A percentile compares a stretch with the other conserved stretches of the same genome.
Evolutionary conservation across 176 grass and related monocot genomes (phyloP).

Genomic region (Ampelocalamus luodianensis): DNA sequence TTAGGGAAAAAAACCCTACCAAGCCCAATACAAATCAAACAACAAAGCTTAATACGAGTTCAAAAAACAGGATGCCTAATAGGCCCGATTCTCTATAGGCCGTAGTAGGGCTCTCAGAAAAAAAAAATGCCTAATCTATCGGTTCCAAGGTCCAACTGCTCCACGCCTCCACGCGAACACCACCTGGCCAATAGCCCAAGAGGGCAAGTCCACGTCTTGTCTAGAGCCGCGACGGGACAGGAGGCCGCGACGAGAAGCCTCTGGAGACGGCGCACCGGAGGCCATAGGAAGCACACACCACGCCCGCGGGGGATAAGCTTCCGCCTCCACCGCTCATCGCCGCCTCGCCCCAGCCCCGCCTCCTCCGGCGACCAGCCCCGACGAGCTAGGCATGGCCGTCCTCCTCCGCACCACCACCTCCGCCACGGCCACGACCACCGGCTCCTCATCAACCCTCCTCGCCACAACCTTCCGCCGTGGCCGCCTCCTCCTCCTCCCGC

Average conservation of each 20-base stretch:
- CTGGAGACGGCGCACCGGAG: background rate
- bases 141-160: background rate
- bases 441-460: constrained; percentile 40
- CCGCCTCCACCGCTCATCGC: constrained; percentile 13
- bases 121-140: background rate
- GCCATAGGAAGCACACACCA: background rate
- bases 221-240: background rate
- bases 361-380: background rate
- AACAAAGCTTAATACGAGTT: background rate
- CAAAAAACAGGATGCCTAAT: background rate
- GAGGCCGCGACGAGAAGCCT: constrained; percentile 1
- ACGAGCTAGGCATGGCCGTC: constrained; percentile 34
- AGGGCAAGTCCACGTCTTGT: background rate
- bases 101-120: background rate
- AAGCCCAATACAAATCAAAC: background rate
- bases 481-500: constrained; percentile 9
- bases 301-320: constrained; percentile 36
- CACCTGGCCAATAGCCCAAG: background rate
- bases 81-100: background rate
- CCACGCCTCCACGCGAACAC: background rate
- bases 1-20: too few relatives aligned
- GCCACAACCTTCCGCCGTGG: constrained; percentile 44
- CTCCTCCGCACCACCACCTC: constrained; percentile 40
- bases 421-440: constrained; percentile 1
- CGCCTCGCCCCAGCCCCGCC: background rate